Evolutionary conservation across 2,329 filamentous ascomycete species (phyloP).

Genomic region (Lasiodiplodia gonubiensis): DNA sequence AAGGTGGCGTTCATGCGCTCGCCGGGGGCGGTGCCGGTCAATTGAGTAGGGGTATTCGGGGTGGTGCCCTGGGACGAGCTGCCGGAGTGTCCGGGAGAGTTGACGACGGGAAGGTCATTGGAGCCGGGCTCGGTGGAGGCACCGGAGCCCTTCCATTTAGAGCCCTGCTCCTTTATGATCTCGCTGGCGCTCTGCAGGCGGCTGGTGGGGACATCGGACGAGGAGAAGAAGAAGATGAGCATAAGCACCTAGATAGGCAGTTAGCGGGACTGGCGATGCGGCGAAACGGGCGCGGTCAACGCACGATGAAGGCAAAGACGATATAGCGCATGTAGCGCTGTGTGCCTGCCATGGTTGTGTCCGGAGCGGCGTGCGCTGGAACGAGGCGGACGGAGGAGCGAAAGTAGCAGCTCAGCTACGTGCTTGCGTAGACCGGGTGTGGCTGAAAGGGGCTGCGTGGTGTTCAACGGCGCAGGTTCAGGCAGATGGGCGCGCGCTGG

Average conservation of each 20-base stretch:
- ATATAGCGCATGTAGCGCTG: slow-evolving; percentile 75
- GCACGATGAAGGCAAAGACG: slow-evolving; percentile 82
- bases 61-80: slow-evolving; percentile 34
- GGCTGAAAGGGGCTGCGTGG: slow-evolving; percentile 11
- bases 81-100: background rate
- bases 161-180: slow-evolving; percentile 40
- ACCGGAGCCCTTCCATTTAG: slow-evolving; percentile 29
- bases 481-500: slow-evolving; percentile 5
- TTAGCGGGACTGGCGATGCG: slow-evolving; percentile 11
- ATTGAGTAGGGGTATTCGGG: slow-evolving; percentile 40
- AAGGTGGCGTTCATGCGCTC: slow-evolving; percentile 96
- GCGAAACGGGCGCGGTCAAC: slow-evolving; percentile 42
- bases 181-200: slow-evolving; percentile 42
- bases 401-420: background rate
- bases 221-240: slow-evolving; percentile 83
- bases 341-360: slow-evolving; percentile 66
- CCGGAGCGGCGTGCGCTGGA: background rate
- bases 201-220: slow-evolving; percentile 51
- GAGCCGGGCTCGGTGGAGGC: slow-evolving; percentile 23
- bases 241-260: slow-evolving; percentile 60
- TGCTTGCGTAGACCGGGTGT: slow-evolving; percentile 1
- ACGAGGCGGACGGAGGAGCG: background rate
- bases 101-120: slow-evolving; percentile 6
- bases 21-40: slow-evolving; percentile 61
- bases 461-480: background rate